These are phyloP conservation scores for Neurospora sublineolata DNA, from an alignment of 495 filamentous ascomycete genomes.

Conservation along the genomic window DNA sequence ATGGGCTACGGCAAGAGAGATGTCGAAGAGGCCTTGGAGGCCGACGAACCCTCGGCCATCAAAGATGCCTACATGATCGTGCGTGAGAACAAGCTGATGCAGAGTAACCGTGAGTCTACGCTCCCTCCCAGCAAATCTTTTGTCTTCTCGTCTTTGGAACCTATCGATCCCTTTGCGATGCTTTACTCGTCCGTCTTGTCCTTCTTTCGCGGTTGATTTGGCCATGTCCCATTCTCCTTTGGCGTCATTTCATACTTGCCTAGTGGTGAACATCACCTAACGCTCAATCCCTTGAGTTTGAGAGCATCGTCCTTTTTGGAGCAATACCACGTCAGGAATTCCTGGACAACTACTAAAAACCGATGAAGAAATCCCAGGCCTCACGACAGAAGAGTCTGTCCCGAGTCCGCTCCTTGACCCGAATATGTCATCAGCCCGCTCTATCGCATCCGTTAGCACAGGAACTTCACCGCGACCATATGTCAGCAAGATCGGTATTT, in stretches of 20 bases:
- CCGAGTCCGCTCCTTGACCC: conserved; percentile 24
- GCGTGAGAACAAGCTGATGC: conserved; percentile 95
- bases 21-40: conserved; percentile 83
- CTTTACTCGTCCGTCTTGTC: neutral
- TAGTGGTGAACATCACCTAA: conserved; percentile 8
- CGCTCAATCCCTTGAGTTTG: conserved; percentile 12
- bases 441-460: conserved; percentile 31
- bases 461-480: conserved; percentile 40
- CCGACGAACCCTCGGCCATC: conserved; percentile 89
- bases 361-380: conserved; percentile 9
- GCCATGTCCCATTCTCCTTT: neutral
- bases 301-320: conserved; percentile 26
- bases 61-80: conserved; percentile 98
- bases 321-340: conserved; percentile 24
- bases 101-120: conserved; percentile 64
- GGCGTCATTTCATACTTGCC: neutral
- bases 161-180: neutral
- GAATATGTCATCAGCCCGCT: conserved; percentile 32
- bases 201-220: neutral
- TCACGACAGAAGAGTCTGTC: conserved; percentile 11
- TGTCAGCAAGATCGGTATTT: conserved; percentile 73
- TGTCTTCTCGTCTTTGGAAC: neutral
- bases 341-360: conserved; percentile 10
- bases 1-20: conserved; percentile 96
- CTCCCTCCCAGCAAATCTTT: neutral